Evolutionary conservation across 257 asterid genomes (phyloP).

Genomic region (Catharanthus roseus): DNA sequence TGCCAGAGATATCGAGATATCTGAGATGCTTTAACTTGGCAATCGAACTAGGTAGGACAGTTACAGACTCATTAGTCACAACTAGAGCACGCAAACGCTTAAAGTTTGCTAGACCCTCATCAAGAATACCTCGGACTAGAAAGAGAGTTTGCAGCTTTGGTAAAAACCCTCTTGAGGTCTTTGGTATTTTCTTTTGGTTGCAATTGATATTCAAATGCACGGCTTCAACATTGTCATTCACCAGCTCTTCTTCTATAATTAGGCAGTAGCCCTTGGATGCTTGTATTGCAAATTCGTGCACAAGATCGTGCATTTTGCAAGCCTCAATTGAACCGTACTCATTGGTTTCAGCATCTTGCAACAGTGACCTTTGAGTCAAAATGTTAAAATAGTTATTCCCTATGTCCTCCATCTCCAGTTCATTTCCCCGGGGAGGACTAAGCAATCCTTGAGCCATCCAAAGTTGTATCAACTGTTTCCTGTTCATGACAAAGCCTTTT

Average conservation of each 20-base stretch:
- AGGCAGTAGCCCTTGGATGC: neutral
- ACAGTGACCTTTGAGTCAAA: neutral
- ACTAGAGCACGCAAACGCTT: conserved; percentile 5
- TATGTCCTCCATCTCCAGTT: neutral
- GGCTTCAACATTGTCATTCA: neutral
- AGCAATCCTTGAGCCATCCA: conserved; percentile 4
- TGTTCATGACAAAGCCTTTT: neutral
- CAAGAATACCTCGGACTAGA: neutral
- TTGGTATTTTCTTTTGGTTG: neutral
- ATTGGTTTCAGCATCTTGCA: neutral
- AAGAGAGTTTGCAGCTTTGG: neutral
- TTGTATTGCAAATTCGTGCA: neutral
- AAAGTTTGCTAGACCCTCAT: neutral
- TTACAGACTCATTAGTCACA: neutral
- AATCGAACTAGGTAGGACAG: conserved; percentile 9
- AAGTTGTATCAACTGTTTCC: neutral
- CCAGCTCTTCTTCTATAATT: neutral
- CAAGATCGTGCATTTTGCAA: conserved; percentile 3
- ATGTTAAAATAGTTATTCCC: neutral
- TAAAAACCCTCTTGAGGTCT: neutral
- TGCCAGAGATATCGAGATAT: conserved; percentile 12
- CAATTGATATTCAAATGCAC: neutral
- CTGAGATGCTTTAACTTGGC: conserved; percentile 16
- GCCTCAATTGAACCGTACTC: neutral
- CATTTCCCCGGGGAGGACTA: neutral